Evolutionary conservation across 2,329 filamentous ascomycete species (phyloP).

Genomic region (Fusarium musae): DNA sequence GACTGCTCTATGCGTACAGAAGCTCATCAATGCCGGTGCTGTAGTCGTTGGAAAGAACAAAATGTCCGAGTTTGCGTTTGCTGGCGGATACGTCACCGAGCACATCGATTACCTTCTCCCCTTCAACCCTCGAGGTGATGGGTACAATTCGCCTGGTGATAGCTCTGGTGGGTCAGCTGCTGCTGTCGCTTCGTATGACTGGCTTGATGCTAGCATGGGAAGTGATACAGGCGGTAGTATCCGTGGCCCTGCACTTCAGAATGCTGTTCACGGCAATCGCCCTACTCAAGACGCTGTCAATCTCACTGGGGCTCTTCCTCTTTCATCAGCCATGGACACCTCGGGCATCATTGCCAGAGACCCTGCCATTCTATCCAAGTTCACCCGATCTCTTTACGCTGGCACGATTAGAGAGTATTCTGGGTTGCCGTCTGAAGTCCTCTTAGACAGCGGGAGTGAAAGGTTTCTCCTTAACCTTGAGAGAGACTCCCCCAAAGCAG

Average conservation of each 20-base stretch:
- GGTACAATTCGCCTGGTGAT: constrained; percentile 58
- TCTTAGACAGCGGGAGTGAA: not conserved
- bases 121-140: constrained; percentile 60
- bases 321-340: constrained; percentile 55
- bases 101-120: constrained; percentile 53
- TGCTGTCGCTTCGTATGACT: constrained; percentile 54
- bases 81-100: not conserved
- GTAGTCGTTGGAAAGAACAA: constrained; percentile 28
- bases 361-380: not conserved
- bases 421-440: not conserved
- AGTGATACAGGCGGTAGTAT: constrained; percentile 49
- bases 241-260: constrained; percentile 55
- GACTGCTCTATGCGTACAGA: constrained; percentile 8
- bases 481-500: accelerated
- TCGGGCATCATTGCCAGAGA: constrained; percentile 2
- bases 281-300: constrained; percentile 52
- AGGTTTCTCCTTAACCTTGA: not conserved
- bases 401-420: not conserved
- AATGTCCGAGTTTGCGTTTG: constrained; percentile 26
- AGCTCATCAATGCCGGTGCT: constrained; percentile 21
- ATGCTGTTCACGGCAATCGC: constrained; percentile 59
- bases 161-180: constrained; percentile 57
- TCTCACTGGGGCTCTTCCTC: constrained; percentile 55
- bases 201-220: constrained; percentile 51
- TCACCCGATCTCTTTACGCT: not conserved